Percentiles rank a stretch among this genome's conserved stretches.
These are phyloP conservation scores for Aspergillus proliferans DNA, from an alignment of 2,329 filamentous ascomycete species.

Conservation along the genomic window DNA sequence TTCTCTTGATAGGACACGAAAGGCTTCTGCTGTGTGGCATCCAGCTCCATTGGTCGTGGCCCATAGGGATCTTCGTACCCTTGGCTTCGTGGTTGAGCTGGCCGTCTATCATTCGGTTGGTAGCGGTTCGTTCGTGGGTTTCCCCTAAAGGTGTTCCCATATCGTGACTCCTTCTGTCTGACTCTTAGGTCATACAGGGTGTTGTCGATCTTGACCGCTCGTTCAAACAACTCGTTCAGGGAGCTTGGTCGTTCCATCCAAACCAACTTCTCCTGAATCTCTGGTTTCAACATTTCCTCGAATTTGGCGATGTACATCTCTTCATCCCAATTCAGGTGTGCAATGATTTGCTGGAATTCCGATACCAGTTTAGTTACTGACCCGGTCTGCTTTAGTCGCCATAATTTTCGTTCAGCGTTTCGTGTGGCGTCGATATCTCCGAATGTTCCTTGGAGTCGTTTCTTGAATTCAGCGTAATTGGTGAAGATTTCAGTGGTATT, in stretches of 20 bases:
- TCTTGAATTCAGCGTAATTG: not conserved
- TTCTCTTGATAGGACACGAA: not conserved
- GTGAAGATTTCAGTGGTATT: not conserved
- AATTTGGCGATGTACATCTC: not conserved
- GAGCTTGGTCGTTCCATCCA: not conserved
- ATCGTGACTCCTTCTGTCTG: not conserved
- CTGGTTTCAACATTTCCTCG: constrained; percentile 1
- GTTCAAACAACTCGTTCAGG: not conserved
- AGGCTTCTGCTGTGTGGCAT: not conserved
- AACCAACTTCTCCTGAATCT: constrained; percentile 6
- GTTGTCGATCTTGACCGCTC: constrained; percentile 1
- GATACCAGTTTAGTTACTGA: constrained; percentile 2
- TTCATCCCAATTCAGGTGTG: constrained; percentile 3
- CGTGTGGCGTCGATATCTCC: constrained; percentile 1
- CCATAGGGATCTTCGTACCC: constrained; percentile 1
- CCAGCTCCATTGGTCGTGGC: constrained; percentile 3
- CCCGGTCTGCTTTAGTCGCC: constrained; percentile 1
- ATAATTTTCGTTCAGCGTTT: not conserved
- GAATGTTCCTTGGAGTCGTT: constrained; percentile 5
- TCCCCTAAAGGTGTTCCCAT: not conserved
- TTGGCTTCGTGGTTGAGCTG: not conserved
- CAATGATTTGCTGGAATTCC: constrained; percentile 5
- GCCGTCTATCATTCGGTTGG: not conserved
- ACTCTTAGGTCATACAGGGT: constrained; percentile 1
- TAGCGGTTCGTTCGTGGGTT: not conserved